Evolutionary conservation across 768 basidiomycete genomes (phyloP), one percentile per base, ranked within the genome.

Genomic region (Lactifluus hygrophoroides): DNA sequence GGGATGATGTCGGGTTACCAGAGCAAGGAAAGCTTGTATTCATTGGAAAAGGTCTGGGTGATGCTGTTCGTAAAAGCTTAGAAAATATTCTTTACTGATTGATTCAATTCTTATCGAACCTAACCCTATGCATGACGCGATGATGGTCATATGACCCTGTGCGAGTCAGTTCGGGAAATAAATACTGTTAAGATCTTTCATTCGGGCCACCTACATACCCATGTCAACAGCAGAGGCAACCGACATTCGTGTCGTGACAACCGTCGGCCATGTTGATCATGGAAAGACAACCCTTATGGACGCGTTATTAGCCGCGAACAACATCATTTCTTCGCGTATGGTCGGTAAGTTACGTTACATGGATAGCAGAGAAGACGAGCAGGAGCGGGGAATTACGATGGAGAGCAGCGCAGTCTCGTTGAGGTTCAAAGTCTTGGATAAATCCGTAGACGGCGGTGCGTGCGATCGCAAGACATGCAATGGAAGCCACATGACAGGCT

Each of bases 351-450:
- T 98, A 71, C 79, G 96, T 54, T 99, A 95, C 70, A 76, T 98
- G 53, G 96, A 99, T 69, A 91, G 88, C 58, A 79, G 96, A 64
- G 94, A 97, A 69, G 96, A 98, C 66, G 96, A 99, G 68, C 94
- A 97, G 66, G 87, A 98, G 72, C 77, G 96, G 50, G 96, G 96
- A 2, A 99, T 99, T 60, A 98, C 96, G 0, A 98, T 99, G 96
- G 94, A 99, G 72, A 92, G 90, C 63, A 94, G 90, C 69, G 94
- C 96, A 0, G 88, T 98, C 6, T 93, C 90, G 4, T 75, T 97
- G 54, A 81, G 83, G 61, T 99, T 96, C 67, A 86, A 89, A 62
- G 89, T 91, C 56, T 78, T 83, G 73, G 84, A 84, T 37, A 76
- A 74, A 51, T 70, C 68, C 37, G 65, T 66, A 23, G 71, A 78